Evolutionary conservation across 2,329 filamentous ascomycete genomes (phyloP), one percentile per base, ranked within the genome.

Genomic region (Exserohilum rostratum): DNA sequence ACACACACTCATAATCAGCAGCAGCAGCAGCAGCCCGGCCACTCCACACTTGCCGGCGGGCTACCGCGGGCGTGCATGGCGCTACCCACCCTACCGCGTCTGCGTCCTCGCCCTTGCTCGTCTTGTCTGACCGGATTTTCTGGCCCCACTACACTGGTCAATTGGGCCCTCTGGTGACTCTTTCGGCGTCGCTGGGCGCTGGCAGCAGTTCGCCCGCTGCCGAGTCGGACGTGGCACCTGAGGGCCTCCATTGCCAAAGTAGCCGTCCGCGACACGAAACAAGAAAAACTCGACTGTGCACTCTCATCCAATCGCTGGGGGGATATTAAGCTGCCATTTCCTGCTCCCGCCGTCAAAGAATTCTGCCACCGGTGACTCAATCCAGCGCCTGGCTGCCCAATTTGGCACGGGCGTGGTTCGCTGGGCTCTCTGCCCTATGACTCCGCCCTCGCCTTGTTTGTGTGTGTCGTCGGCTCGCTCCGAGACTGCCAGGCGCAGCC

Each of bases 71-170:
- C 65, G 57, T 59, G 57, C 61, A 60, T 51, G 37, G 38, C 56
- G 55, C 55, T 53, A 55, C 58, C 54, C 60, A 58, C 54, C 55
- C 18, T 39, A 58, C 64, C 62, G 65, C 64, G 67, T 51, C 56
- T 48, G 22, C 22, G 22, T 25, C 4, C 22, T 51, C 49, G 54
- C 49, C 62, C 60, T 61, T 61, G 27, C 66, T 67, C 40, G 52
- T 68, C 63, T 62, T 50, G 68, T 65, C 62, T 73, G 63, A 73
- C 71, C 71, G 71, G 71, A 69, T 61, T 55, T 44, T 60, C 15
- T 15, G 15, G 13, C 17, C 30, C 43, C 15, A 44, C 54, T 2
- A 55, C 47, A 69, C 68, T 71, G 58, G 65, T 53, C 62, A 65
- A 58, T 44, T 34, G 46, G 49, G 38, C 38, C 13, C 42, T 46